phyloP scores from a whole-genome alignment of 495 filamentous ascomycete species.

The Tirmania nivea region DNA sequence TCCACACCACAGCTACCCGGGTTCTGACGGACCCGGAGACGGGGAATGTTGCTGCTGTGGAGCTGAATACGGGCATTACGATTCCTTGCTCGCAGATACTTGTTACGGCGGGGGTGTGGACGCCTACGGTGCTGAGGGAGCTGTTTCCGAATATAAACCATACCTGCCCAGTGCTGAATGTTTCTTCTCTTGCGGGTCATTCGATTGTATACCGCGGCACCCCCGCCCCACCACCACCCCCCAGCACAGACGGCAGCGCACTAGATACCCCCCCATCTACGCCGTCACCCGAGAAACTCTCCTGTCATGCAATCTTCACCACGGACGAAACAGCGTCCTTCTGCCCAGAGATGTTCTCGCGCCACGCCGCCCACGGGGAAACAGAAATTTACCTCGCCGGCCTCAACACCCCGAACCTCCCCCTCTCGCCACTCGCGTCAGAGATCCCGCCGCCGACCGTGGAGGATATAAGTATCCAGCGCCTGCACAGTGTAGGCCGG shows the following conservation, averaged over 20 bases:
- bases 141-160: constrained; percentile 37
- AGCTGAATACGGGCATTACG: constrained; percentile 29
- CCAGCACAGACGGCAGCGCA: too few relatives aligned
- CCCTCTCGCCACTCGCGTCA: constrained; percentile 34
- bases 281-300: constrained; percentile 26
- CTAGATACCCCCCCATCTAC: constrained; percentile 29
- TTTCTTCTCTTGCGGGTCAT: constrained; percentile 46
- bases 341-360: constrained; percentile 52
- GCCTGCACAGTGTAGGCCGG: constrained; percentile 26
- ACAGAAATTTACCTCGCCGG: constrained; percentile 52
- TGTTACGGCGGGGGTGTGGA: constrained; percentile 52
- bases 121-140: constrained; percentile 33
- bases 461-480: constrained; percentile 26
- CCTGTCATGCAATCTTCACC: constrained; percentile 52
- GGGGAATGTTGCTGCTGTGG: constrained; percentile 25
- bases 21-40: constrained; percentile 29
- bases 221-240: background rate
- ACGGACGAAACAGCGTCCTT: constrained; percentile 30
- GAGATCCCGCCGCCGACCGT: constrained; percentile 20
- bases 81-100: constrained; percentile 37
- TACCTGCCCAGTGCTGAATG: constrained; percentile 23
- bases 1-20: constrained; percentile 35
- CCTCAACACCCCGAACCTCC: constrained; percentile 36
- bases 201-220: constrained; percentile 31
- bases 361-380: constrained; percentile 25